These are phyloP conservation scores for Leishmania turanica DNA, from an alignment of 208 protist species.

Conservation along the genomic window DNA sequence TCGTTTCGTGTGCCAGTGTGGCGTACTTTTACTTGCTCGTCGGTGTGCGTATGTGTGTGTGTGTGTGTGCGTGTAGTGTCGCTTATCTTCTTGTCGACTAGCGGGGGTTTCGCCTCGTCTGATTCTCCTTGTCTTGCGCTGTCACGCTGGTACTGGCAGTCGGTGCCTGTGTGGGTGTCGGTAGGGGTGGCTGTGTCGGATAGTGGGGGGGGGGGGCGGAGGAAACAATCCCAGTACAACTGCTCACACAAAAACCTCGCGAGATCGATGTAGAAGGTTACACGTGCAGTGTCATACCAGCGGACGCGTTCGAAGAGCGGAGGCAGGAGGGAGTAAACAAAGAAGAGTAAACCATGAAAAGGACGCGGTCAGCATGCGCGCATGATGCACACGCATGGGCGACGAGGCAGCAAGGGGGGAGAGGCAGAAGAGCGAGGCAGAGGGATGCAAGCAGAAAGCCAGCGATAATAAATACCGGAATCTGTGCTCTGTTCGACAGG, in stretches of 20 bases:
- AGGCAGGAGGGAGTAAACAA: neutral
- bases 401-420: neutral
- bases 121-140: neutral
- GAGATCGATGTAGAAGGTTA: neutral
- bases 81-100: neutral
- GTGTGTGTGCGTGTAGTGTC: neutral
- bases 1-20: neutral
- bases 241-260: neutral
- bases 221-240: neutral
- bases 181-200: no score
- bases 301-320: neutral
- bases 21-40: no score
- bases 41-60: no score
- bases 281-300: neutral
- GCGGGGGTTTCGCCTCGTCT: neutral
- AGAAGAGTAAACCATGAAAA: neutral
- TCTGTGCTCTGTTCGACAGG: neutral
- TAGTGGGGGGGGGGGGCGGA: neutral
- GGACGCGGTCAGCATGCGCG: neutral
- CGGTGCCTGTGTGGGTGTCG: neutral
- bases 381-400: neutral
- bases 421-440: neutral
- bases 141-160: neutral
- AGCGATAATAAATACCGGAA: neutral
- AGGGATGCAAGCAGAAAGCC: neutral